Evolutionary conservation across 2,329 filamentous ascomycete genomes (phyloP).

Genomic region (Hymenoscyphus scutula): DNA sequence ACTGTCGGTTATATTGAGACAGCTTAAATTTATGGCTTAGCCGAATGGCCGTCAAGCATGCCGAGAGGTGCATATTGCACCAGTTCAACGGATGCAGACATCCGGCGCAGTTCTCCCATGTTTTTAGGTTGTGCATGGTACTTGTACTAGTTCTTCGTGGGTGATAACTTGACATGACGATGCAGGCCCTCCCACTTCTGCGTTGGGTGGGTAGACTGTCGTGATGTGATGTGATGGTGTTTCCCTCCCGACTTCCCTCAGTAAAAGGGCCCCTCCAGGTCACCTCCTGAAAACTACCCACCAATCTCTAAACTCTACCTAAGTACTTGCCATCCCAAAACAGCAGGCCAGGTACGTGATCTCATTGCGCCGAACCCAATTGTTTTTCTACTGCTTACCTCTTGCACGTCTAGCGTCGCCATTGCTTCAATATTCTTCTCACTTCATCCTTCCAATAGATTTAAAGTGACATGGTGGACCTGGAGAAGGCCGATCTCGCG

Average conservation of each 20-base stretch:
- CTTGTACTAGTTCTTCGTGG: background rate
- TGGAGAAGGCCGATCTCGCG: conserved; percentile 23
- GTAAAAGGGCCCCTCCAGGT: background rate
- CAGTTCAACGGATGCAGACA: background rate
- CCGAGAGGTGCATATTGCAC: background rate
- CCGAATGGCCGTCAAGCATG: background rate
- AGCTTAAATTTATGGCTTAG: background rate
- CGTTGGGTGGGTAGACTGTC: no score
- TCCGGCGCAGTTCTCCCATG: background rate
- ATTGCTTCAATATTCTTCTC: no score
- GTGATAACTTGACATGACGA: background rate
- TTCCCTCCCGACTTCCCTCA: background rate
- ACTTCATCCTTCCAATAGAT: background rate
- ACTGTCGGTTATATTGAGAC: no score
- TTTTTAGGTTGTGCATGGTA: no score
- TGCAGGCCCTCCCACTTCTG: background rate
- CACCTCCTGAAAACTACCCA: background rate
- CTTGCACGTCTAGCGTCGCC: background rate
- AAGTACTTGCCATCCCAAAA: no score
- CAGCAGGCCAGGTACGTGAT: no score
- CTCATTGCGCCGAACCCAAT: no score
- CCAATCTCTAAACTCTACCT: background rate
- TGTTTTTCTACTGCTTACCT: background rate
- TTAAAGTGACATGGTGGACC: conserved; percentile 17
- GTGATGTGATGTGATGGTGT: no score